A percentile compares a stretch with the other conserved stretches of the same genome.
phyloP scores from a whole-genome alignment of 345 rosid species.

The Boechera retrofracta region DNA sequence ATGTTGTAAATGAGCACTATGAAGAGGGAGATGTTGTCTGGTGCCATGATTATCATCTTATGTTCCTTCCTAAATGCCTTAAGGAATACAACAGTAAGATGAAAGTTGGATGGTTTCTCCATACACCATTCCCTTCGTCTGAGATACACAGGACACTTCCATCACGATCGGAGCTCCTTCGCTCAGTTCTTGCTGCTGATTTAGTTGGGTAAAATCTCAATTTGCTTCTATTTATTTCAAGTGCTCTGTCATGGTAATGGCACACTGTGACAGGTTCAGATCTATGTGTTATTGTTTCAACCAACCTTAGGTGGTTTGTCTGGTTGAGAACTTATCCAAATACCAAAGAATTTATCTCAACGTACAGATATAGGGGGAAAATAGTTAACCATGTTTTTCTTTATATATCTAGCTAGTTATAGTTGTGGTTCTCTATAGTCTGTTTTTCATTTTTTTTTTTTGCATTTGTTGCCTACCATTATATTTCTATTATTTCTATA shows the following conservation, averaged over 20 bases:
- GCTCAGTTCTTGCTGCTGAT: conserved; percentile 97
- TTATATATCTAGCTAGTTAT: conserved; percentile 2
- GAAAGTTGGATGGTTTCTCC: conserved; percentile 99
- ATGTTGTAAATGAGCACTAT: conserved; percentile 88
- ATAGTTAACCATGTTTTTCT: not conserved
- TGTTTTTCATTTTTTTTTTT: no score
- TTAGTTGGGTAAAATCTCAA: conserved; percentile 85
- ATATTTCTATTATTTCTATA: no score
- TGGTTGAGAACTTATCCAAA: not conserved
- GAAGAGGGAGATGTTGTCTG: conserved; percentile 99
- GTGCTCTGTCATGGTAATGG: conserved; percentile 2
- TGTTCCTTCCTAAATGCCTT: conserved; percentile 96
- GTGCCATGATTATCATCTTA: conserved; percentile 99
- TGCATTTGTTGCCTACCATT: no score
- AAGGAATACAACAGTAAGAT: conserved; percentile 78
- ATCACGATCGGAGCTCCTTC: conserved; percentile 91
- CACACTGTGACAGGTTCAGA: not conserved
- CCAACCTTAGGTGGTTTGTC: not conserved
- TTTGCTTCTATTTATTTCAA: conserved; percentile 26
- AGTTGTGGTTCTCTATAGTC: not conserved
- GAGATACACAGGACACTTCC: conserved; percentile 98
- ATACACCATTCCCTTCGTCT: conserved; percentile 99
- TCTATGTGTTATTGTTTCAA: not conserved
- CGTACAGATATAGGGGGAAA: not conserved
- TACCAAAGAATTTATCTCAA: not conserved